Evolutionary conservation across 176 grass and related monocot species (phyloP), one percentile per base, ranked within the genome.

Genomic region (Leersia perrieri): DNA sequence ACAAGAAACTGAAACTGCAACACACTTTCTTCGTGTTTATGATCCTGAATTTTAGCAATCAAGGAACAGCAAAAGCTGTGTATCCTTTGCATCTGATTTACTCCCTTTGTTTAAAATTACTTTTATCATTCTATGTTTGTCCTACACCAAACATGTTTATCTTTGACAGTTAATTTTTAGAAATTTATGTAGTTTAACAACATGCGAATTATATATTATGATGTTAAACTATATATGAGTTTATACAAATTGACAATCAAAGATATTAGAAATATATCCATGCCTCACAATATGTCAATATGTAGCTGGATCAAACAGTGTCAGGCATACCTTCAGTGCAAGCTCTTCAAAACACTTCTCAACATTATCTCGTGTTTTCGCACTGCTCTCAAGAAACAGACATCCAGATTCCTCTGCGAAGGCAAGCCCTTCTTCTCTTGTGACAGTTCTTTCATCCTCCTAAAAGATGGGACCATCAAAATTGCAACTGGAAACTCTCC

Each of bases 281-380:
- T 1, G 47, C 15, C 15, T 73, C 18, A 2, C 49, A n/a, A n/a
- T n/a, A n/a, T n/a, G n/a, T n/a, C n/a, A n/a, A n/a, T n/a, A n/a
- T n/a, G n/a, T n/a, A n/a, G n/a, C n/a, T n/a, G n/a, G n/a, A n/a
- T n/a, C n/a, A n/a, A n/a, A n/a, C n/a, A n/a, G 70, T 63, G 14
- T 27, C 45, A 82, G 30, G 25, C 79, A 60, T 94, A 98, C 95
- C 95, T 98, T 98, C 22, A 95, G 61, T 83, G 92, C 95, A 58
- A 98, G 88, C 72, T 95, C 90, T 91, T 95, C 92, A 80, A 98
- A 98, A 90, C 92, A 95, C 84, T 88, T 89, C 57, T 95, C 84
- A 16, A 98, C 90, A 79, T 98, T 98, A 72, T 83, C 76, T 82
- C 92, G 85, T 79, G 92, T 95, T 83, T 91, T 98, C 20, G 95